Evolutionary conservation across 306 rosid species (phyloP).

Genomic region (Inga oerstediana): DNA sequence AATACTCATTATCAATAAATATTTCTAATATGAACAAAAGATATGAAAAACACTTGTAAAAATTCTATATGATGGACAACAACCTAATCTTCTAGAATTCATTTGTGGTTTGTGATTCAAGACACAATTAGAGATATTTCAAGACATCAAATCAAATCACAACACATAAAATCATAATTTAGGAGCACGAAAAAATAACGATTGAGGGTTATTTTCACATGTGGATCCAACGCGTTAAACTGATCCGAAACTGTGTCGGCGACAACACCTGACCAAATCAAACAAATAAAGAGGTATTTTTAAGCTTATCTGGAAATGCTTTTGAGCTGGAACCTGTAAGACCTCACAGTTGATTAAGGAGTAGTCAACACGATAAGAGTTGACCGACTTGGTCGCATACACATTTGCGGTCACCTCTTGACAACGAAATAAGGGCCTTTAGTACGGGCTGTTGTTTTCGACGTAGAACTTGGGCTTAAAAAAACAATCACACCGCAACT

Average conservation of each 20-base stretch:
- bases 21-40: not conserved
- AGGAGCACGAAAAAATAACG: not conserved
- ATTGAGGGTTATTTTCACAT: not conserved
- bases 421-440: not conserved
- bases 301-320: not conserved
- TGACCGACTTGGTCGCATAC: not conserved
- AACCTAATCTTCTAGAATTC: not conserved
- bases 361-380: not conserved
- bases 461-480: not conserved
- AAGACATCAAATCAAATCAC: not conserved
- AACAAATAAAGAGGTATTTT: not conserved
- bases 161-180: not conserved
- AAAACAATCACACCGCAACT: not conserved
- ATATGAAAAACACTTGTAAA: not conserved
- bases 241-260: not conserved
- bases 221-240: not conserved
- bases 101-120: not conserved
- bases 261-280: not conserved
- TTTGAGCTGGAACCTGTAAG: not conserved
- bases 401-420: not conserved
- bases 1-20: no score
- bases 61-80: not conserved
- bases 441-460: not conserved
- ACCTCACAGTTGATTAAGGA: not conserved
- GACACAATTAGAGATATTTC: not conserved